These are phyloP conservation scores for Avena sativa DNA, from an alignment of 176 grass and related monocot species.

Conservation along the genomic window DNA sequence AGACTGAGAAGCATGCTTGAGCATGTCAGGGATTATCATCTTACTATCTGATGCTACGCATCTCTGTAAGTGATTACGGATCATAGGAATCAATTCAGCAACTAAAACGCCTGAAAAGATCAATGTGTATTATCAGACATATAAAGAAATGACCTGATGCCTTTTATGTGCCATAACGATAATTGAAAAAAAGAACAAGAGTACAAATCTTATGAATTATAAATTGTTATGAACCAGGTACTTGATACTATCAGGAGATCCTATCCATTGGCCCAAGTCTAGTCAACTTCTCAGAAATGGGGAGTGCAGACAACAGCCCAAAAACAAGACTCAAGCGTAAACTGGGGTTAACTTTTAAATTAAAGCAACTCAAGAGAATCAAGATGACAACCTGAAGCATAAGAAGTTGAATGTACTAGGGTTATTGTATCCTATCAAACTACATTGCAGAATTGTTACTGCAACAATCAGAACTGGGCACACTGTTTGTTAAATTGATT, in stretches of 20 bases:
- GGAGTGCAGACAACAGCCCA: not conserved
- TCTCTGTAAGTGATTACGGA: constrained; percentile 67
- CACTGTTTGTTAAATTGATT: not conserved
- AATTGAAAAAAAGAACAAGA: not conserved
- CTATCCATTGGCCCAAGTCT: not conserved
- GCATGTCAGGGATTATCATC: constrained; percentile 43
- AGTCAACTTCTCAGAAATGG: not conserved
- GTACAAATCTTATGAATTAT: constrained; percentile 13
- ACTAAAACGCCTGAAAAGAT: constrained; percentile 84
- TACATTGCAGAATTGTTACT: constrained; percentile 3
- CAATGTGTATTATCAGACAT: constrained; percentile 44
- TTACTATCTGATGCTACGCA: constrained; percentile 60
- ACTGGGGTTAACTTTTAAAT: not conserved
- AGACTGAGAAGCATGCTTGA: constrained; percentile 61
- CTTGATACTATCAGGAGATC: constrained; percentile 12
- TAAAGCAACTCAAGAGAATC: not conserved
- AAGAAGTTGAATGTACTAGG: constrained; percentile 16
- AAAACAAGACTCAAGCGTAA: not conserved
- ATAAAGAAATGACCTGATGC: constrained; percentile 32
- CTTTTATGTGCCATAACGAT: not conserved
- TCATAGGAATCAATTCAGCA: constrained; percentile 73
- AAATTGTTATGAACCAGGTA: constrained; percentile 6
- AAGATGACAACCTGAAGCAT: not conserved
- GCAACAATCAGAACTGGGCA: constrained; percentile 2
- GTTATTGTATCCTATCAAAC: constrained; percentile 22